Evolutionary conservation across 192 early-diverging fungal genomes (phyloP).

Genomic region (Oehlia diaphana): DNA sequence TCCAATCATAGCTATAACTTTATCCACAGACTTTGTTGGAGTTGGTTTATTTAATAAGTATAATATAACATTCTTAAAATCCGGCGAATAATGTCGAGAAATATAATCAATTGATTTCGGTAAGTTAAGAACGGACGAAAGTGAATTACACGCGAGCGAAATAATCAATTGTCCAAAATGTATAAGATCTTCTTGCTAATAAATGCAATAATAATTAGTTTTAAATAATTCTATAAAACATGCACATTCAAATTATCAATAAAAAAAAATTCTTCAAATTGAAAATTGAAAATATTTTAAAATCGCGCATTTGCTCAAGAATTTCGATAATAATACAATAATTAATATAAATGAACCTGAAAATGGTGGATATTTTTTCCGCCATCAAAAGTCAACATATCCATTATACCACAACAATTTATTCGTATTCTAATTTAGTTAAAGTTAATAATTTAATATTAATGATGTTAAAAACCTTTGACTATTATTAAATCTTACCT

Average conservation of each 20-base stretch:
- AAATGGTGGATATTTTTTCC: constrained; percentile 60
- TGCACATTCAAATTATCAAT: no score
- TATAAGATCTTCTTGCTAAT: constrained; percentile 82
- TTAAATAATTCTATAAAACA: no score
- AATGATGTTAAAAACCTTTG: constrained; percentile 7
- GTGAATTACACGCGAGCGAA: constrained; percentile 73
- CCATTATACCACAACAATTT: constrained; percentile 72
- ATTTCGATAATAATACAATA: not conserved
- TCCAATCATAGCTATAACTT: constrained; percentile 76
- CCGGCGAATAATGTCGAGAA: constrained; percentile 69
- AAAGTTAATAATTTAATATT: constrained; percentile 12
- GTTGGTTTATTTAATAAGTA: constrained; percentile 77
- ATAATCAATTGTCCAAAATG: constrained; percentile 81
- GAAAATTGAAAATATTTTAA: no score
- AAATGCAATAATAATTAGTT: not conserved
- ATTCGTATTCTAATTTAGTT: constrained; percentile 53
- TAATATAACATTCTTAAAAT: constrained; percentile 82
- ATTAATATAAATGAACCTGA: constrained; percentile 46
- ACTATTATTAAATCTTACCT: constrained; percentile 43
- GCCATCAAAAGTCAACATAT: constrained; percentile 72
- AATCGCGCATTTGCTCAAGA: not conserved
- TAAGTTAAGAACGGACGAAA: constrained; percentile 67
- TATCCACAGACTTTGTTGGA: constrained; percentile 74
- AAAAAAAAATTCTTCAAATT: no score
- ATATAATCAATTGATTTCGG: constrained; percentile 78